These are phyloP conservation scores for Mortierella sp. DNA, from an alignment of 371 early-diverging fungal genomes.

Conservation along the genomic window DNA sequence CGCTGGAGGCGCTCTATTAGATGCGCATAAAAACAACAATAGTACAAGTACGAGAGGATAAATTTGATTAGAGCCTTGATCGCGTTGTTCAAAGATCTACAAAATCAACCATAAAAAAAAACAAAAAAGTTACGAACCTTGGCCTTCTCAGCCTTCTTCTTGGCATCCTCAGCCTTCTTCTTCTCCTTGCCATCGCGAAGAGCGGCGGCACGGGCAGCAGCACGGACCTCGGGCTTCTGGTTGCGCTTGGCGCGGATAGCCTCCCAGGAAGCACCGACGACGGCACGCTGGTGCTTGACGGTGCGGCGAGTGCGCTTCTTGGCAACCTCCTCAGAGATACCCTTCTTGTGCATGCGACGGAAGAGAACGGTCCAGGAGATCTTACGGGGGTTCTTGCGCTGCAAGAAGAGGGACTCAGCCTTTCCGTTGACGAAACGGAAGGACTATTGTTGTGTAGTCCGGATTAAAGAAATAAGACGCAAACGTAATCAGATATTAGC, in stretches of 20 bases:
- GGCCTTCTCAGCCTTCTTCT: conserved; percentile 86
- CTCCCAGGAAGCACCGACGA: conserved; percentile 96
- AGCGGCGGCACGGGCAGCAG: conserved; percentile 92
- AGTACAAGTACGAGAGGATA: no score
- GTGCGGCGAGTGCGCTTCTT: conserved; percentile 96
- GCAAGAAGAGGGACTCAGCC: conserved; percentile 95
- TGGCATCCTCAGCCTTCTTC: conserved; percentile 83
- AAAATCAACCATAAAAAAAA: not conserved
- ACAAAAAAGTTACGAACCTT: conserved; percentile 21
- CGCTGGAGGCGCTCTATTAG: conserved; percentile 54
- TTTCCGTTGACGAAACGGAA: conserved; percentile 98
- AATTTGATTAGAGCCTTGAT: no score
- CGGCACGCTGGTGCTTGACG: conserved; percentile 96
- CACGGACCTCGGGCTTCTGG: conserved; percentile 95
- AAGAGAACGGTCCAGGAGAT: conserved; percentile 96
- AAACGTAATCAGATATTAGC: not conserved
- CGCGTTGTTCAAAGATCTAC: not conserved
- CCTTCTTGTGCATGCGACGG: conserved; percentile 99
- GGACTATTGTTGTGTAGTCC: conserved; percentile 61
- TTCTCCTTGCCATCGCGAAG: conserved; percentile 90
- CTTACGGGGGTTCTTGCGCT: conserved; percentile 97
- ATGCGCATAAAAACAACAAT: no score
- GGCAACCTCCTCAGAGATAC: conserved; percentile 93
- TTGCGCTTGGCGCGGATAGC: conserved; percentile 95
- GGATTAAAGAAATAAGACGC: not conserved